These are phyloP conservation scores for Vaccinium macrocarpon DNA, from an alignment of 148 eudicot genomes.

Conservation along the genomic window DNA sequence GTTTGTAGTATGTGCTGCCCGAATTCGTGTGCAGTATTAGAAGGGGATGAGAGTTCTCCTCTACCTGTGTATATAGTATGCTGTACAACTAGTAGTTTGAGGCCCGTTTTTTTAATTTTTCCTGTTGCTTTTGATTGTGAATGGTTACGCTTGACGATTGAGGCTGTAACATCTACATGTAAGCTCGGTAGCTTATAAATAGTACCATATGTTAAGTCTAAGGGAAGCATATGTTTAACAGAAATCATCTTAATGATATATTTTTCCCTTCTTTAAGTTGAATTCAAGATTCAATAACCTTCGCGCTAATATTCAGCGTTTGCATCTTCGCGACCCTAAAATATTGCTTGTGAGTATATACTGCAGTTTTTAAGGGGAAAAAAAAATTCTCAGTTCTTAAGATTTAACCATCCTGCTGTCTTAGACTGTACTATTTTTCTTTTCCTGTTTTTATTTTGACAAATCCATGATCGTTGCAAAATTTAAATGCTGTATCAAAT, in stretches of 20 bases:
- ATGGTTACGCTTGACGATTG: background rate
- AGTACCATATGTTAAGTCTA: background rate
- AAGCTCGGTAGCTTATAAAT: background rate
- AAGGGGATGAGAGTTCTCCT: background rate
- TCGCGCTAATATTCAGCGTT: too few relatives aligned
- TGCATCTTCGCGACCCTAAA: too few relatives aligned
- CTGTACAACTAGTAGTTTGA: background rate
- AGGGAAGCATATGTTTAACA: background rate
- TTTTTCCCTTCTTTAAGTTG: too few relatives aligned
- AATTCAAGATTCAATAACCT: too few relatives aligned
- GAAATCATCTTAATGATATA: background rate
- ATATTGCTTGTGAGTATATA: too few relatives aligned
- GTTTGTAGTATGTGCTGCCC: constrained; percentile 1
- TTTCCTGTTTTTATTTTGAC: too few relatives aligned
- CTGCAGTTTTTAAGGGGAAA: too few relatives aligned
- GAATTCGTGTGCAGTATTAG: constrained; percentile 1
- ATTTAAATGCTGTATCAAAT: too few relatives aligned
- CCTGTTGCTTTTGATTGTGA: background rate
- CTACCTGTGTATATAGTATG: background rate
- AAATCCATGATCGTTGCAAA: too few relatives aligned
- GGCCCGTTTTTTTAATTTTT: background rate
- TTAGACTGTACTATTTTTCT: too few relatives aligned
- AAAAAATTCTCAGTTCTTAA: too few relatives aligned
- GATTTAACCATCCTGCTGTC: too few relatives aligned
- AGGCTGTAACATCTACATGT: constrained; percentile 1